Base-by-base conservation (phyloP, 257 asterid genomes). In the Jacaranda copaia region DNA sequence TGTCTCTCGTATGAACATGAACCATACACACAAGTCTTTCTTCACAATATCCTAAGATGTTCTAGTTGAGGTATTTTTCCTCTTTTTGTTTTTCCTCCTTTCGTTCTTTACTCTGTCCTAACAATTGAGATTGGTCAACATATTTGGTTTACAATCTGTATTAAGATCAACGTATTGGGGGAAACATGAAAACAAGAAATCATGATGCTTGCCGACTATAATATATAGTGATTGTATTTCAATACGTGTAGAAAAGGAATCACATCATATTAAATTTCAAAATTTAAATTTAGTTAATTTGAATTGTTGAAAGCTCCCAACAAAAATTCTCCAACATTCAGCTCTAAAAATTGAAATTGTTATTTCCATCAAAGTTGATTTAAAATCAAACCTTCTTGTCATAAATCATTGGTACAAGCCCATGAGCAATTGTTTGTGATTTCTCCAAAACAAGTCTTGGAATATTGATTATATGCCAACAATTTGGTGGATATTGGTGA, bases 391-490 rank as follows among this genome's bases (percentile, higher is more conserved):
- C 14, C 4, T 52, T 3, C 39, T 11, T 20, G 13, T 2, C 38
- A 1, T 53, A 6, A 49, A 48, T 66, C 52, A 18, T 4, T 55
- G 61, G 32, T 19, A 55, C 4, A 55, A 55, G 32, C 16, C 53
- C 4, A 48, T 4, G 4, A 48, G n/a, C 3, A n/a, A 9, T n/a
- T 15, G 61, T 14, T n/a, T n/a, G n/a, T 15, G 75, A 38, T 53
- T 36, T 42, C 63, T 36, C 58, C 57, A 55, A 45, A 74, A 81
- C 80, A 68, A 77, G 56, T 16, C 5, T 67, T 16, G 80, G 80
- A 66, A 82, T 82, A 49, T 39, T 73, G 19, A n/a, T 68, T 59
- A 58, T 8, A 62, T 60, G 59, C 67, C 73, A 70, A 68, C 73
- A 63, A 70, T 63, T 70, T 70, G 75, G 60, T 64, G 77, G 77